Evolutionary conservation across 768 basidiomycete species (phyloP), one percentile per base, ranked within the genome.

Genomic region (Chlorophyllum brunneum): DNA sequence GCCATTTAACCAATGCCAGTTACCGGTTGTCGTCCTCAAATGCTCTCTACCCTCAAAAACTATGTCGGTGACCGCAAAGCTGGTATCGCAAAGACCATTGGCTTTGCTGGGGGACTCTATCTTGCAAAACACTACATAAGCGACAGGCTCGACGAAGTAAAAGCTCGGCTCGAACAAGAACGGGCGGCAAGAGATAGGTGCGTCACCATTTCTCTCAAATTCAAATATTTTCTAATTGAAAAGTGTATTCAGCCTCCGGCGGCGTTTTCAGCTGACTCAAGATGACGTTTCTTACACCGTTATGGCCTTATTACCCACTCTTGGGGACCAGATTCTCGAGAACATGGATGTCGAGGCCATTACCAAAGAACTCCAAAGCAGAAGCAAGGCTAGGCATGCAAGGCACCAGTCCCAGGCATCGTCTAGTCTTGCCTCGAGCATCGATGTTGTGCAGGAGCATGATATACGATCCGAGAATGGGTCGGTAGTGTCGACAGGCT

Each of bases 301-400:
- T 42, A 80, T 87, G 63, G 82, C 86, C 0, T 74, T 86, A 34
- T 66, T 90, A 15, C 83, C 85, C 1, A 83, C 84, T 1, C 75
- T 92, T 15, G 76, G 81, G 5, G 69, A 77, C 11, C 81, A 85
- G 55, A 73, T 92, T 10, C 67, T 87, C n/a, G 70, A 74, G 20
- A 80, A 79, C 27, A 86, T 92, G 81, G 83, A 92, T 56, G 86
- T 92, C 15, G 90, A 92, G 57, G 71, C 71, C 0, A 67, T 89
- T 10, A 90, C 85, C 0, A 65, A 75, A 13, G 85, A 76, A 56
- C 62, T 76, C 1, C 73, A 74, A 54, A 18, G 69, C 71, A n/a
- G 64, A 59, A 54, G 59, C 59, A 27, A 53, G 61, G 18, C 38
- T 46, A 18, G 52, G 55, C 15, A 45, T 16, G 27, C 42, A 23